A percentile compares a stretch with the other conserved stretches of the same genome.
Conservation (phyloP, 2,329 filamentous ascomycete genomes). For the Aspergillus viridinutans region DNA sequence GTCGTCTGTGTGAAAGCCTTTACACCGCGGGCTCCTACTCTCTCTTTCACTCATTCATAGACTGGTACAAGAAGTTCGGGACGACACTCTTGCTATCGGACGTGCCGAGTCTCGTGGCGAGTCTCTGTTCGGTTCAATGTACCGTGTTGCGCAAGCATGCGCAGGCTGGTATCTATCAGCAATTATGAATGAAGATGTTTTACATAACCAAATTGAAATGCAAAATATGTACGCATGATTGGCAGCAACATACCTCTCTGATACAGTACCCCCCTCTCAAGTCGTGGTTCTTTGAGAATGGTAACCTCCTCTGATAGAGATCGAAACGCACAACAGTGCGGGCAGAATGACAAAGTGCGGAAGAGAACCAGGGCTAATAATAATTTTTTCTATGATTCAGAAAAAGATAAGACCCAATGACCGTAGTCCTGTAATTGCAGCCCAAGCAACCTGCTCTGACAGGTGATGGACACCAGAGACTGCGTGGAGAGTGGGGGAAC, state of each 20-base stretch:
- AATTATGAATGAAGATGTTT: neutral
- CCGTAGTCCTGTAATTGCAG: neutral
- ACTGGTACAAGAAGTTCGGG: neutral
- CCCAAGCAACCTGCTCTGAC: neutral
- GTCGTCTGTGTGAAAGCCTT: neutral
- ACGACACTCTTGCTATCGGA: neutral
- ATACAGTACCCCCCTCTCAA: neutral
- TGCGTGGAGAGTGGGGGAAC: neutral
- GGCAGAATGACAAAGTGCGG: neutral
- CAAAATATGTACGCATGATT: neutral
- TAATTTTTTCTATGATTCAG: neutral
- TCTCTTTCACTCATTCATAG: neutral
- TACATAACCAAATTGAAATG: neutral
- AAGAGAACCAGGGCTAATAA: neutral
- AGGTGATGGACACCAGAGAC: neutral
- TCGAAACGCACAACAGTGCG: neutral
- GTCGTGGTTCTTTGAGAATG: neutral
- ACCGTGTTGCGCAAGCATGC: neutral
- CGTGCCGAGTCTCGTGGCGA: neutral
- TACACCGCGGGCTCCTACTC: neutral
- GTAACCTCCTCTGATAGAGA: neutral
- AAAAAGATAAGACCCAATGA: neutral
- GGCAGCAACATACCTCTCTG: neutral
- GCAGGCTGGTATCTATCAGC: neutral
- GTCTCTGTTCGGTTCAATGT: neutral